phyloP scores from a whole-genome alignment of 805 yeast genomes.

The Pichia ethanolica region DNA sequence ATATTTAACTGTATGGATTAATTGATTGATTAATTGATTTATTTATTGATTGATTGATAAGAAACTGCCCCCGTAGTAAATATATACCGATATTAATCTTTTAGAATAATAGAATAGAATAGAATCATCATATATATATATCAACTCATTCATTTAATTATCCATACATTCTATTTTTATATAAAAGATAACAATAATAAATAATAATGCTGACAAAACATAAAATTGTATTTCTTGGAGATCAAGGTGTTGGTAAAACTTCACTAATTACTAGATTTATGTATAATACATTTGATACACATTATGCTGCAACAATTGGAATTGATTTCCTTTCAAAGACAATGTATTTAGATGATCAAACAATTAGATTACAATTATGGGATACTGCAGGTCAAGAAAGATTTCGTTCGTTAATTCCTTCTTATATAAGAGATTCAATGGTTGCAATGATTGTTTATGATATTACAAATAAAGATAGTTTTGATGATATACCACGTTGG shows the following conservation, averaged over 20 bases:
- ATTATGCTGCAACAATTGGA: constrained; percentile 94
- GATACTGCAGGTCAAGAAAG: constrained; percentile 98
- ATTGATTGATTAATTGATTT: too few relatives aligned
- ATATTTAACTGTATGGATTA: too few relatives aligned
- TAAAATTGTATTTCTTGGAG: constrained; percentile 95
- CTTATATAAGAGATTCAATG: constrained; percentile 90
- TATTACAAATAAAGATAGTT: constrained; percentile 78
- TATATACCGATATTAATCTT: too few relatives aligned
- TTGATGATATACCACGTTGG: constrained; percentile 84
- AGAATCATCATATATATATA: too few relatives aligned
- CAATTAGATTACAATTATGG: constrained; percentile 93
- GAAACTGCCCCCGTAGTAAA: too few relatives aligned
- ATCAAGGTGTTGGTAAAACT: constrained; percentile 95
- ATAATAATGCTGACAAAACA: constrained; percentile 47
- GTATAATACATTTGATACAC: constrained; percentile 96
- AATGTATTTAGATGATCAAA: constrained; percentile 92
- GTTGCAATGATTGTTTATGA: constrained; percentile 98
- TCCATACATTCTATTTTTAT: too few relatives aligned
- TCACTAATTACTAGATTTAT: constrained; percentile 93
- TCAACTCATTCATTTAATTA: too few relatives aligned
- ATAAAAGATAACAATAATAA: neutral
- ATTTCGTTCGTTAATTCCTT: constrained; percentile 88
- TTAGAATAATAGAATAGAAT: too few relatives aligned
- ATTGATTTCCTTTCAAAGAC: constrained; percentile 90
- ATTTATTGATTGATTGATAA: too few relatives aligned